Percentiles rank a stretch among this genome's conserved stretches.
phyloP scores from a whole-genome alignment of 2,329 filamentous ascomycete species.

The Penicillium rolfsii region DNA sequence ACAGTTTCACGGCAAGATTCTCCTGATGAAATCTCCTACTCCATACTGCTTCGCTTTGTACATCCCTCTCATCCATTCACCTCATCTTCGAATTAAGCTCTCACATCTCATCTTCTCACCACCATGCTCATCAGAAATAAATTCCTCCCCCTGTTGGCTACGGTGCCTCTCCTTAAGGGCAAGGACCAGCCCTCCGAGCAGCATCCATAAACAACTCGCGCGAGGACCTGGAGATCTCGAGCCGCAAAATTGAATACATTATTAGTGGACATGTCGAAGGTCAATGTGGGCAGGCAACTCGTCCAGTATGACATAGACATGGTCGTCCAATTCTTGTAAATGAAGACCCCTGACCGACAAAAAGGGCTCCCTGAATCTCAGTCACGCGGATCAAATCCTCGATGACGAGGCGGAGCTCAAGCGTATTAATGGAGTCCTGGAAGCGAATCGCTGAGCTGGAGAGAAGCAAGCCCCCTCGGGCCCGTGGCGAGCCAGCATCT shows the following conservation, averaged over 20 bases:
- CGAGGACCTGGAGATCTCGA: not conserved
- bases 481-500: not conserved
- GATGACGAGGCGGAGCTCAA: constrained; percentile 5
- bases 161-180: not conserved
- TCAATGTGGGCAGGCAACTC: not conserved
- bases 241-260: not conserved
- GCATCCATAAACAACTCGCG: not conserved
- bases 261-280: not conserved
- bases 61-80: not conserved
- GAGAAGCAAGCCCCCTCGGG: not conserved
- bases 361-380: not conserved
- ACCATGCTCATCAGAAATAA: not conserved
- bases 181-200: not conserved
- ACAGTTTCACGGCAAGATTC: not conserved
- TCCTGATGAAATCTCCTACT: not conserved
- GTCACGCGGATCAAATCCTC: not conserved
- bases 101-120: not conserved
- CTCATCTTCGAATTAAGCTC: not conserved
- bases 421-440: not conserved
- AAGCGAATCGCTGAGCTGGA: constrained; percentile 1
- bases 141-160: not conserved
- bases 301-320: constrained; percentile 13
- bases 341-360: constrained; percentile 4
- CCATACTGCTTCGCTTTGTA: not conserved
- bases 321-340: constrained; percentile 4